Conservation (phyloP, 768 basidiomycete genomes). For the Aureoboletus auriporus region DNA sequence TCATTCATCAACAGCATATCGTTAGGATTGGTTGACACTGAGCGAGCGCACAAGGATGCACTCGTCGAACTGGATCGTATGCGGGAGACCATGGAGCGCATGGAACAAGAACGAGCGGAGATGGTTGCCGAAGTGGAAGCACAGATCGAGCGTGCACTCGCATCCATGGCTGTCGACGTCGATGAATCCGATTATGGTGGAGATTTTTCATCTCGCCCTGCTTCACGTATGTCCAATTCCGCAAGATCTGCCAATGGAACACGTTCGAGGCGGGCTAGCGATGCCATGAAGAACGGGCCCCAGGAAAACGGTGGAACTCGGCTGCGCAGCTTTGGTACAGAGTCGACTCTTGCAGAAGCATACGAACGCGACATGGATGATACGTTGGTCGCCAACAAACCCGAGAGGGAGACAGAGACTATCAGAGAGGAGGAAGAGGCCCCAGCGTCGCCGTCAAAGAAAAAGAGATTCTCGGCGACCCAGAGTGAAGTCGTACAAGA, state of each 20-base stretch:
- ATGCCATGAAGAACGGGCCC: slow-evolving; percentile 44
- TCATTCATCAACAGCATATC: not conserved
- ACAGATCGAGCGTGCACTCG: slow-evolving; percentile 83
- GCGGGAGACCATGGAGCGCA: slow-evolving; percentile 79
- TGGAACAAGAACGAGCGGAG: slow-evolving; percentile 83
- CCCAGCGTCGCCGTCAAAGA: slow-evolving; percentile 42
- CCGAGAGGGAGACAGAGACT: slow-evolving; percentile 46
- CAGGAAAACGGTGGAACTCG: slow-evolving; percentile 30
- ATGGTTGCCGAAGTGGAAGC: slow-evolving; percentile 94
- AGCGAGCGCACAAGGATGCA: slow-evolving; percentile 76
- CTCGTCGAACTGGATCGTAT: slow-evolving; percentile 77
- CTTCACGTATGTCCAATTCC: slow-evolving; percentile 59
- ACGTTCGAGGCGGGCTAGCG: slow-evolving; percentile 58
- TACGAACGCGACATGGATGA: slow-evolving; percentile 46
- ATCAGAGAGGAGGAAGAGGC: slow-evolving; percentile 57
- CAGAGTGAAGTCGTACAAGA: slow-evolving; percentile 63
- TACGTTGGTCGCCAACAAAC: slow-evolving; percentile 31
- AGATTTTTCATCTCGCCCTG: slow-evolving; percentile 56
- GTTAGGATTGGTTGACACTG: slow-evolving; percentile 80
- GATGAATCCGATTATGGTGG: slow-evolving; percentile 66
- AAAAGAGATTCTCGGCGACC: slow-evolving; percentile 78
- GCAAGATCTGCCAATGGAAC: slow-evolving; percentile 42
- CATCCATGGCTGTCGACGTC: slow-evolving; percentile 78
- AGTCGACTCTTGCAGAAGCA: slow-evolving; percentile 74
- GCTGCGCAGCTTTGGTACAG: slow-evolving; percentile 71